Evolutionary conservation across 164 flowering plant genomes (phyloP).

Genomic region (Stephania yunnanensis): DNA sequence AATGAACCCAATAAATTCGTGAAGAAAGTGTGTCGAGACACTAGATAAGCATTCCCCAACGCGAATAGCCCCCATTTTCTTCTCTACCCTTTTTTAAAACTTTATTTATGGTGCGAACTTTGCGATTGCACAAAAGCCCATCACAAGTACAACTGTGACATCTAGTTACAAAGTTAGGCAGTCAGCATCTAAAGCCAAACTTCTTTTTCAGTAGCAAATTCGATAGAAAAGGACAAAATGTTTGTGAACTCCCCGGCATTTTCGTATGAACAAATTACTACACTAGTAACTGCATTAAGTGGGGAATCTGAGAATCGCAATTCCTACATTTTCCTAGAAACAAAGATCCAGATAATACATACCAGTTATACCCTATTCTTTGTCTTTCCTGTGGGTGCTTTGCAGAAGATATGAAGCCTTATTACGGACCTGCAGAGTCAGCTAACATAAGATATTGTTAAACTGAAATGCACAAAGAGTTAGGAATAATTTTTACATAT

Average conservation of each 20-base stretch:
- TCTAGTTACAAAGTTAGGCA: background rate
- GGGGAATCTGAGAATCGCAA: background rate
- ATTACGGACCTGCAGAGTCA: slow-evolving; percentile 57
- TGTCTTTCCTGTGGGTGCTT: slow-evolving; percentile 26
- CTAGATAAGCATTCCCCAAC: too few species aligned
- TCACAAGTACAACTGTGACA: too few species aligned
- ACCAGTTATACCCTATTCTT: slow-evolving; percentile 1
- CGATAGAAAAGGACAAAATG: background rate
- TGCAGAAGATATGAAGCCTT: slow-evolving; percentile 78
- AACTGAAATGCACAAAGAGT: background rate
- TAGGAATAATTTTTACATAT: background rate
- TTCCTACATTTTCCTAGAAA: background rate
- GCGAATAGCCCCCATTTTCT: too few species aligned
- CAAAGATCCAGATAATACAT: background rate
- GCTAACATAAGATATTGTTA: background rate
- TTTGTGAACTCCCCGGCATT: background rate
- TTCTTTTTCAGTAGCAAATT: background rate
- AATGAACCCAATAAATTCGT: too few species aligned
- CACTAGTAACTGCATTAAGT: background rate
- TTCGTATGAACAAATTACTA: background rate
- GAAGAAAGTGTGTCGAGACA: too few species aligned
- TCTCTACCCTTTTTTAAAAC: too few species aligned
- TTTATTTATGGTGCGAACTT: too few species aligned
- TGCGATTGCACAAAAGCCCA: too few species aligned
- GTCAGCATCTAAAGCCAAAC: background rate